These are phyloP conservation scores for Phylloporus arenicola DNA, from an alignment of 768 basidiomycete genomes.

Conservation along the genomic window DNA sequence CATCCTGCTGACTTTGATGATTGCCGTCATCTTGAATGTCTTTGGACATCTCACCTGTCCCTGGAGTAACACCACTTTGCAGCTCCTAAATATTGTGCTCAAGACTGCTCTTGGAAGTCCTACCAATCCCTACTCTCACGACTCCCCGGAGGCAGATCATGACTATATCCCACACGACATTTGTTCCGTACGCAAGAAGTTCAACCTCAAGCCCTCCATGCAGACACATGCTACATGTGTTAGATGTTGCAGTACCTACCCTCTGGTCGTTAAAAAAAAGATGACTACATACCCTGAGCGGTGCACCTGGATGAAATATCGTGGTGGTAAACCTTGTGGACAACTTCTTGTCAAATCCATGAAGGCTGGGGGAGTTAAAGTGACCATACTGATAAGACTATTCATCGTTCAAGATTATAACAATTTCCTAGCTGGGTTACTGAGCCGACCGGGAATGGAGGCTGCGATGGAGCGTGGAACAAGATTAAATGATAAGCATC, in stretches of 20 bases:
- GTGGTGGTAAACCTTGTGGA: slow-evolving; percentile 14
- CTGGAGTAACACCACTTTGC: slow-evolving; percentile 4
- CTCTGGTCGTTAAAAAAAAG: neutral
- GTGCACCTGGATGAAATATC: slow-evolving; percentile 11
- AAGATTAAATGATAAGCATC: neutral
- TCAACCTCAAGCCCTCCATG: slow-evolving; percentile 16
- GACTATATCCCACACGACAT: slow-evolving; percentile 5
- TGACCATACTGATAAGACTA: slow-evolving; percentile 3
- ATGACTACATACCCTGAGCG: too few relatives aligned
- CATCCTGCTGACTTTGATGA: slow-evolving; percentile 1
- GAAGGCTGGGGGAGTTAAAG: neutral
- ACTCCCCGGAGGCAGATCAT: too few relatives aligned
- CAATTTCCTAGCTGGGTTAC: slow-evolving; percentile 24
- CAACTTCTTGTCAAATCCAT: slow-evolving; percentile 1
- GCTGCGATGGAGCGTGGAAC: slow-evolving; percentile 21
- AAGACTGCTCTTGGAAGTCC: neutral
- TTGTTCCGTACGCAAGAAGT: slow-evolving; percentile 13
- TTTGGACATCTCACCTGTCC: slow-evolving; percentile 2
- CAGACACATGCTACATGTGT: slow-evolving; percentile 22
- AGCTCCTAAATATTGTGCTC: slow-evolving; percentile 2
- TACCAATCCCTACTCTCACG: neutral
- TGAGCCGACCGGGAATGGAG: slow-evolving; percentile 24
- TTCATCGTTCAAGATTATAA: slow-evolving; percentile 28
- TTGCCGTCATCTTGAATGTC: slow-evolving; percentile 1
- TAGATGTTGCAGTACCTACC: slow-evolving; percentile 24